phyloP scores from a whole-genome alignment of 1,284 basidiomycete species.

The Fomitopsis pinicola region DNA sequence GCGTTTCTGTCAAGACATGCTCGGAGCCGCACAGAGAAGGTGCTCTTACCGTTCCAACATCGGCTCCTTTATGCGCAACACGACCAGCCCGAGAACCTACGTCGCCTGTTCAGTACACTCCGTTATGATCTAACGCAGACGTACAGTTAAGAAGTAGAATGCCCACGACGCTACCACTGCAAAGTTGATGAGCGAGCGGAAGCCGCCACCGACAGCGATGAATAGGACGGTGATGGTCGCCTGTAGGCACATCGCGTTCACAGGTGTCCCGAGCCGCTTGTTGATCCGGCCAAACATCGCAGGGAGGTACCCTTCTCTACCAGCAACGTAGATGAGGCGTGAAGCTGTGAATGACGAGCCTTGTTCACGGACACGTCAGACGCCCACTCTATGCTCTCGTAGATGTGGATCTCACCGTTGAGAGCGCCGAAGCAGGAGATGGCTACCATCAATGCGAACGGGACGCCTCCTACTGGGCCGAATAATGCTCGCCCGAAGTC shows the following conservation, averaged over 20 bases:
- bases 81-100: constrained; percentile 82
- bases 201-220: constrained; percentile 84
- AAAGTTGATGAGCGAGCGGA: constrained; percentile 85
- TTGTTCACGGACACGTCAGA: constrained; percentile 22
- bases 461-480: constrained; percentile 78
- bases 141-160: constrained; percentile 86
- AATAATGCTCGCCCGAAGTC: constrained; percentile 90
- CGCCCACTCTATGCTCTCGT: neutral
- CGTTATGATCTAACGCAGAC: constrained; percentile 16
- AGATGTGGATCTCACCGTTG: constrained; percentile 50
- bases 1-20: neutral
- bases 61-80: constrained; percentile 89
- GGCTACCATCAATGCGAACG: constrained; percentile 90
- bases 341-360: constrained; percentile 81
- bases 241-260: constrained; percentile 83
- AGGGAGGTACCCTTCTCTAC: constrained; percentile 85
- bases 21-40: neutral
- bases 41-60: constrained; percentile 66
- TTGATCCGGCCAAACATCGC: constrained; percentile 77
- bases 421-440: constrained; percentile 93
- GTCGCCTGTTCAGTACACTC: neutral
- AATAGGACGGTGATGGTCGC: constrained; percentile 70
- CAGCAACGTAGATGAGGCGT: constrained; percentile 85
- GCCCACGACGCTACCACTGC: constrained; percentile 87
- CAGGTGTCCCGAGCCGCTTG: constrained; percentile 70